A percentile compares a stretch with the other conserved stretches of the same genome.
Evolutionary conservation across 202 grass and related monocot species (phyloP).

Genomic region (Eragrostis tef): DNA sequence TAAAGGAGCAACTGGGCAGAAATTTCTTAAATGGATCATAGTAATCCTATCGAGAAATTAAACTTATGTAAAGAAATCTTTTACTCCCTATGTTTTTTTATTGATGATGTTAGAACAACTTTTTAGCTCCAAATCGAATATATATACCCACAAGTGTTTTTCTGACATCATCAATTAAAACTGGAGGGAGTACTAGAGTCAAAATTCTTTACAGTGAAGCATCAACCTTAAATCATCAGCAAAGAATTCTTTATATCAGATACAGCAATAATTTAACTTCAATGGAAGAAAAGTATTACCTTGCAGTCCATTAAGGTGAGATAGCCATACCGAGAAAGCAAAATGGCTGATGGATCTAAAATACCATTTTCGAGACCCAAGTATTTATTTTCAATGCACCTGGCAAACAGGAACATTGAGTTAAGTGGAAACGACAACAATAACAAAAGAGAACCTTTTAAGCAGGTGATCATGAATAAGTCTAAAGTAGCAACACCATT

Average conservation of each 20-base stretch:
- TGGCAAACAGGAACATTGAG: conserved; percentile 41
- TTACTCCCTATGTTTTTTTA: too few relatives aligned
- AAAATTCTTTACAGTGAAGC: not conserved
- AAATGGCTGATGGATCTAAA: conserved; percentile 92
- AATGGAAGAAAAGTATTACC: conserved; percentile 52
- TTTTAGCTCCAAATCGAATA: too few relatives aligned
- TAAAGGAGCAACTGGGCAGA: not conserved
- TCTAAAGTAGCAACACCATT: not conserved
- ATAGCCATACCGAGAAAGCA: conserved; percentile 80
- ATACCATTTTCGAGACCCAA: conserved; percentile 93
- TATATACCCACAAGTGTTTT: too few relatives aligned
- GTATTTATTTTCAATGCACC: conserved; percentile 91
- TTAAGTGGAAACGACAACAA: not conserved
- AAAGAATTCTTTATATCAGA: not conserved
- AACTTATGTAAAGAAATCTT: not conserved
- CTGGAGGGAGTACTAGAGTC: not conserved
- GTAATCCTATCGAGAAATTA: conserved; percentile 1
- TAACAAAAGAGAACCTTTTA: not conserved
- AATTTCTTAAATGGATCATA: conserved; percentile 12
- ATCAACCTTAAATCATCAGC: not conserved
- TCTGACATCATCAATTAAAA: too few relatives aligned
- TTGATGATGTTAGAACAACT: too few relatives aligned
- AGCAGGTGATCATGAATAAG: not conserved
- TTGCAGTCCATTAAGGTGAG: conserved; percentile 96
- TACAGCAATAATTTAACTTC: conserved; percentile 29